phyloP scores from a whole-genome alignment of 2,329 filamentous ascomycete genomes.

The Aspergillus sp. region DNA sequence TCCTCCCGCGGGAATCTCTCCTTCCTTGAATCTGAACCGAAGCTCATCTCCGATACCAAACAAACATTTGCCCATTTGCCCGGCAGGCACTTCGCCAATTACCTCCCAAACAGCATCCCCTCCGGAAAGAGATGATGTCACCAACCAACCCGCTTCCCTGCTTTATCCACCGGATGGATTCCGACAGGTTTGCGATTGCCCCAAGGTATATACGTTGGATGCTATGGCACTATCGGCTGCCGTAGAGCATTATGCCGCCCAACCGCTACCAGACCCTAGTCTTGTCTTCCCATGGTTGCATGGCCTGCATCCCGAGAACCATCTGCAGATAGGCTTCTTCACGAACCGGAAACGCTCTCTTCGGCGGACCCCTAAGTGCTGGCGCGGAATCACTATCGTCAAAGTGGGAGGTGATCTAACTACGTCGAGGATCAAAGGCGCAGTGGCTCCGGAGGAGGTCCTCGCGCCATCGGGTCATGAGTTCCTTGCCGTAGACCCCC shows the following conservation, averaged over 20 bases:
- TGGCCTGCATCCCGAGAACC: constrained; percentile 83
- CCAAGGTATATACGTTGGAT: constrained; percentile 69
- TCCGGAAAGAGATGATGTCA: constrained; percentile 53
- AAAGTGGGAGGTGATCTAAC: constrained; percentile 82
- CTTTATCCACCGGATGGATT: constrained; percentile 71
- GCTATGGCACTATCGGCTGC: constrained; percentile 67
- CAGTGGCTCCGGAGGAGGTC: constrained; percentile 78
- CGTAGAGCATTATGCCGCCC: constrained; percentile 70
- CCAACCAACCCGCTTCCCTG: constrained; percentile 62
- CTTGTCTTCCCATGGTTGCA: constrained; percentile 95
- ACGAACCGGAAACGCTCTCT: constrained; percentile 69
- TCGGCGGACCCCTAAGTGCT: constrained; percentile 68
- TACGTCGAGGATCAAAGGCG: constrained; percentile 76
- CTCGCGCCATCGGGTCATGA: constrained; percentile 56
- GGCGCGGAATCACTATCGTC: constrained; percentile 79
- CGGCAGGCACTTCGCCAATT: constrained; percentile 67
- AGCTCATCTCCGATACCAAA: constrained; percentile 70
- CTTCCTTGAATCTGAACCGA: constrained; percentile 58
- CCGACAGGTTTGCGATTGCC: constrained; percentile 54
- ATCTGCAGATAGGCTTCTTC: constrained; percentile 88
- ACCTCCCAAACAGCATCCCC: constrained; percentile 67
- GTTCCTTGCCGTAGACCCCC: constrained; percentile 82
- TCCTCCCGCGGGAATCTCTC: constrained; percentile 43
- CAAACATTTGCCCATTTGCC: constrained; percentile 85
- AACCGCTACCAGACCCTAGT: constrained; percentile 80